Evolutionary conservation across 2,329 filamentous ascomycete species (phyloP).

Genomic region (Fusarium sp.): DNA sequence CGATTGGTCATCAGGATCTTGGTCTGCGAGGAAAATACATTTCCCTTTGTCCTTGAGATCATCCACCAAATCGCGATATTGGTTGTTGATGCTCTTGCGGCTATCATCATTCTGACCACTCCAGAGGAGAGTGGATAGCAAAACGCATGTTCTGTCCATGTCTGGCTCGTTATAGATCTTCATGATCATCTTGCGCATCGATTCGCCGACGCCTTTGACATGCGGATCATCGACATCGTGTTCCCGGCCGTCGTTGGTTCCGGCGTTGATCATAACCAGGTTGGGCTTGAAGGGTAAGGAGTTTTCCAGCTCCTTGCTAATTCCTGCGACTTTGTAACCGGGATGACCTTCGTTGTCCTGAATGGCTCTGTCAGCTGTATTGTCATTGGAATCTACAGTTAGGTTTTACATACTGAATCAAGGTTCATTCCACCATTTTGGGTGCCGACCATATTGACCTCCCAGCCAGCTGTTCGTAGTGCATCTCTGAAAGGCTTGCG

Average conservation of each 20-base stretch:
- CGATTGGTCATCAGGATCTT: background rate
- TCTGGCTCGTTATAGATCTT: background rate
- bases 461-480: conserved; percentile 13
- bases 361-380: too few relatives aligned
- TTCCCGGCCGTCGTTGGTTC: conserved; percentile 37
- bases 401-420: conserved; percentile 37
- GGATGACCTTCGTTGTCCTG: background rate
- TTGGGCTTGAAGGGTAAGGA: conserved; percentile 25
- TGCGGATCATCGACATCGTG: background rate
- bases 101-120: background rate
- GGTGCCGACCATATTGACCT: background rate
- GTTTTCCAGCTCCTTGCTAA: background rate
- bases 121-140: conserved; percentile 5
- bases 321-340: background rate
- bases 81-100: background rate
- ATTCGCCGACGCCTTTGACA: conserved; percentile 3
- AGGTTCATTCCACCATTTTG: background rate
- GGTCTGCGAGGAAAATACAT: background rate
- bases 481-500: conserved; percentile 38
- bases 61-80: background rate
- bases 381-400: too few relatives aligned
- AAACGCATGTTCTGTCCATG: background rate
- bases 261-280: conserved; percentile 39
- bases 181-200: conserved; percentile 30
- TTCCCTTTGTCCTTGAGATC: background rate